Evolutionary conservation across 2,329 filamentous ascomycete genomes (phyloP).

Genomic region (Aspergillus caelatus): DNA sequence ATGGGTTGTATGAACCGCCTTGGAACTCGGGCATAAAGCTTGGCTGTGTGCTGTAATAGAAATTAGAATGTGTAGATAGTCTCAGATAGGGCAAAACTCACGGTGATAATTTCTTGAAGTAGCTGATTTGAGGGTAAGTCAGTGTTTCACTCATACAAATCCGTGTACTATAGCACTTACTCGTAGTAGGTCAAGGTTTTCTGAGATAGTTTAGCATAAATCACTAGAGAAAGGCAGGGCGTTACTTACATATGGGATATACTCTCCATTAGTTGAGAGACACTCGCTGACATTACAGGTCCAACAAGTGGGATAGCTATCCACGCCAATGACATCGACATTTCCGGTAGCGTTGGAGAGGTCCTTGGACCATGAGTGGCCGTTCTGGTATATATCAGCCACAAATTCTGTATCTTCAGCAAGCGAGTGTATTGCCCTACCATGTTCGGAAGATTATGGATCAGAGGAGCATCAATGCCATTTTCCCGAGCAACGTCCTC

Average conservation of each 20-base stretch:
- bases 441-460: slow-evolving; percentile 65
- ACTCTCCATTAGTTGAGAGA: slow-evolving; percentile 61
- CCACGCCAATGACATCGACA: slow-evolving; percentile 32
- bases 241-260: slow-evolving; percentile 52
- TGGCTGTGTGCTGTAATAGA: slow-evolving; percentile 30
- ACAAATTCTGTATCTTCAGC: neutral
- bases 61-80: neutral
- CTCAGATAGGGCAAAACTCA: neutral
- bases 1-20: slow-evolving; percentile 63
- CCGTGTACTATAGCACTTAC: neutral
- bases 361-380: slow-evolving; percentile 63
- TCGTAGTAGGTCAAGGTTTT: slow-evolving; percentile 2
- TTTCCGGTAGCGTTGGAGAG: slow-evolving; percentile 58
- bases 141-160: neutral
- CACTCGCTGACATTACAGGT: slow-evolving; percentile 65
- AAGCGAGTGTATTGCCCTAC: neutral
- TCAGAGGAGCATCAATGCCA: slow-evolving; percentile 61
- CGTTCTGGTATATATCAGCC: slow-evolving; percentile 26
- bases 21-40: slow-evolving; percentile 64
- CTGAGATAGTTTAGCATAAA: neutral
- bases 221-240: neutral
- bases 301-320: slow-evolving; percentile 59
- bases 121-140: neutral
- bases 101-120: neutral
- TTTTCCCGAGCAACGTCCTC: slow-evolving; percentile 57